phyloP scores from a whole-genome alignment of 306 rosid species.

The Psophocarpus tetragonolobus region DNA sequence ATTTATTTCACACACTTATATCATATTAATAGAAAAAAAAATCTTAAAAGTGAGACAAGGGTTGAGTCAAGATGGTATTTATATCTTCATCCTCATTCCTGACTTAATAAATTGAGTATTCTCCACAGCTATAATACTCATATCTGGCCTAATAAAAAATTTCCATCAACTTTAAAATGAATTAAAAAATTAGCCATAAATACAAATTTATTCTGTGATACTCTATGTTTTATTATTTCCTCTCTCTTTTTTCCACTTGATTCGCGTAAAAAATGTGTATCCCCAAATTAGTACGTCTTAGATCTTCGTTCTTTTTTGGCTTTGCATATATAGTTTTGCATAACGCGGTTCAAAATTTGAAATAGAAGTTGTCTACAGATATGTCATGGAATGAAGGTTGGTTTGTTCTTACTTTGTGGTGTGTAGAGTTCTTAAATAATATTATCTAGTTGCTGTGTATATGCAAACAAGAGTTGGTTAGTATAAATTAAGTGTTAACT shows the following conservation, averaged over 20 bases:
- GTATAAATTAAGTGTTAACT: background rate
- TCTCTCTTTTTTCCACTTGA: background rate
- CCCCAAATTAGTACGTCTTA: conserved; percentile 18
- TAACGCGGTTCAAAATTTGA: conserved; percentile 28
- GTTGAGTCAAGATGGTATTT: too few relatives aligned
- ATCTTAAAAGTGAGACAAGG: too few relatives aligned
- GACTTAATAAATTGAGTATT: too few relatives aligned
- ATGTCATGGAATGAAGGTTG: background rate
- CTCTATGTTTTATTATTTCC: background rate
- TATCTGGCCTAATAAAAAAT: too few relatives aligned
- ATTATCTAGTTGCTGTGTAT: background rate
- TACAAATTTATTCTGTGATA: too few relatives aligned
- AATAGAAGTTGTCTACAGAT: background rate
- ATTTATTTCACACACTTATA: too few relatives aligned
- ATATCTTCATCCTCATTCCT: too few relatives aligned
- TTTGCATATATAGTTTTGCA: background rate
- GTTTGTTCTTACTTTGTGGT: background rate
- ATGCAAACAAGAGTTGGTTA: background rate
- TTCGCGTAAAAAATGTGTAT: background rate
- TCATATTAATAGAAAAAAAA: too few relatives aligned
- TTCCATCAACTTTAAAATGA: too few relatives aligned
- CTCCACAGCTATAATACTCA: too few relatives aligned
- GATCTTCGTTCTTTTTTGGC: conserved; percentile 19
- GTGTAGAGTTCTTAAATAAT: background rate
- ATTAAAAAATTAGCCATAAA: too few relatives aligned